Percentiles rank a stretch among this genome's conserved stretches.
Conservation (phyloP, 2,329 filamentous ascomycete genomes). For the Colletotrichum chrysophilum region DNA sequence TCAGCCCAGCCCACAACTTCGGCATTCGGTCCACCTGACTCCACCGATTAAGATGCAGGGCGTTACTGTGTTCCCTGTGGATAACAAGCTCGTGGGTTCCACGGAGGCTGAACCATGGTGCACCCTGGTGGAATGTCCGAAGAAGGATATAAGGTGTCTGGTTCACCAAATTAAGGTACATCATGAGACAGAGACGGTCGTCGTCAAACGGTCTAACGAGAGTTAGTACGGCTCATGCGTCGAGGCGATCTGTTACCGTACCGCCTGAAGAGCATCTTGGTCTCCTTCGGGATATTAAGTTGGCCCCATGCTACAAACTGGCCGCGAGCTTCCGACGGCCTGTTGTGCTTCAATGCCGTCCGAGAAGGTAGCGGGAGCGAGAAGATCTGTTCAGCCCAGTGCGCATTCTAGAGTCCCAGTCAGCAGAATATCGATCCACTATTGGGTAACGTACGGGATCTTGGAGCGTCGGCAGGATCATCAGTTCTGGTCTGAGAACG, state of each 20-base stretch:
- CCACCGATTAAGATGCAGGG: slow-evolving; percentile 59
- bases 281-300: slow-evolving; percentile 49
- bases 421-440: not conserved
- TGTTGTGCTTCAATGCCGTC: slow-evolving; percentile 50
- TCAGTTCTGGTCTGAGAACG: slow-evolving; percentile 35
- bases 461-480: slow-evolving; percentile 27
- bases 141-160: slow-evolving; percentile 53
- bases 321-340: slow-evolving; percentile 47
- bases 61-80: slow-evolving; percentile 47
- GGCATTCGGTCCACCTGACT: slow-evolving; percentile 44
- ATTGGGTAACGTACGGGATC: slow-evolving; percentile 24
- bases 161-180: slow-evolving; percentile 51
- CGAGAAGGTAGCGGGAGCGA: slow-evolving; percentile 56
- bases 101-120: slow-evolving; percentile 51
- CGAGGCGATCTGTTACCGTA: slow-evolving; percentile 32
- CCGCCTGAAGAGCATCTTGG: slow-evolving; percentile 61
- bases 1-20: slow-evolving; percentile 60
- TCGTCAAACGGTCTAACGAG: slow-evolving; percentile 31
- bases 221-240: not conserved
- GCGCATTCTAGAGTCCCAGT: slow-evolving; percentile 44
- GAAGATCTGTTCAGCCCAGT: slow-evolving; percentile 69
- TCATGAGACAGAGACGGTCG: slow-evolving; percentile 58
- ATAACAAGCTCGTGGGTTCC: slow-evolving; percentile 62
- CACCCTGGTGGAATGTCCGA: slow-evolving; percentile 44
- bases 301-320: slow-evolving; percentile 49